Evolutionary conservation across 768 basidiomycete species (phyloP), one percentile per base, ranked within the genome.

Genomic region (Tubosaeta sp.): DNA sequence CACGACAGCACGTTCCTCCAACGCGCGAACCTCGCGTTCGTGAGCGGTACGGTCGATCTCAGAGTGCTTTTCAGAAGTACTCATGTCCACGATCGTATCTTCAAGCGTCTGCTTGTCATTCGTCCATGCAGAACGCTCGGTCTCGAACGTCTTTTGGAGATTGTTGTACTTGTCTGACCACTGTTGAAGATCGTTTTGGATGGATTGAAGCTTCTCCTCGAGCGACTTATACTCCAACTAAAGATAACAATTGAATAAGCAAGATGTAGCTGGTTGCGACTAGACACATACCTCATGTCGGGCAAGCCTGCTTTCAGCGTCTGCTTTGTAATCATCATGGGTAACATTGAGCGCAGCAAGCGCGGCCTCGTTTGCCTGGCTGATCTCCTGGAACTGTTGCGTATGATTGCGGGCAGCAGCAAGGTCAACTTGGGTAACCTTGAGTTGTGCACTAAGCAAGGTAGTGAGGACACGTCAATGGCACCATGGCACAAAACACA

Each of bases 331-430:
- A 63, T 91, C 85, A 49, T 94, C 91, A 55, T 85, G 84, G 0
- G 87, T 90, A 0, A 72, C 59, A 49, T 83, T 90, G 38, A 93
- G 68, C 29, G 79, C 78, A 25, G 79, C 74, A 7, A 94, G 73
- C 9, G 90, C 88, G 55, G 78, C 78, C 65, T 94, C 92, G 59
- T 80, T 91, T 0, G 89, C 86, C 60, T 85, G 80, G 54, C 86
- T 87, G 58, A 94, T 93, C 56, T 87, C 84, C 63, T 89, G 81
- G 80, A 87, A 94, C 65, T 94, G 92, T 52, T 87, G 80, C 25
- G 86, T 83, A 60, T 92, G 88, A 40, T 71, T 79, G 49, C 79
- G 78, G 1, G 90, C 84, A 18, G 81, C 73, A 10, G 82, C 75
- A 31, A 92, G 77, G 57, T 93, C 91, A 21, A 88, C 77, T 66